Evolutionary conservation across 73 alveolate genomes (phyloP).

Genomic region (Paramecium bursaria): DNA sequence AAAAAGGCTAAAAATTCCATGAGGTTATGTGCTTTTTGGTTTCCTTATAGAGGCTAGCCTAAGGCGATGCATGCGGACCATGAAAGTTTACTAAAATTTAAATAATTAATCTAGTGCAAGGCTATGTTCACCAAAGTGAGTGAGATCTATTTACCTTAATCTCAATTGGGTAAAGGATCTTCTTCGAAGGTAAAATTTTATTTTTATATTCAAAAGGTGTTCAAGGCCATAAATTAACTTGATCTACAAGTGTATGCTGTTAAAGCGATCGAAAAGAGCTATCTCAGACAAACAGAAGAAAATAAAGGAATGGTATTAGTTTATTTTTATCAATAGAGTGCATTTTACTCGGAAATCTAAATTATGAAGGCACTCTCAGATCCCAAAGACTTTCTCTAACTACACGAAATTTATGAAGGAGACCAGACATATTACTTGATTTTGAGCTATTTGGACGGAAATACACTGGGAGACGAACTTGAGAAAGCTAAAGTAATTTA

Average conservation of each 20-base stretch:
- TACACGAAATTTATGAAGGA: conserved; percentile 33
- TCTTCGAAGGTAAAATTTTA: too few species aligned
- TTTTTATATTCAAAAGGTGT: too few species aligned
- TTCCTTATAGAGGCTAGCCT: conserved; percentile 10
- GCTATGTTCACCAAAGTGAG: not conserved
- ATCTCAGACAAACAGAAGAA: not conserved
- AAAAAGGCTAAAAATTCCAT: not conserved
- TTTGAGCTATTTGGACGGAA: conserved; percentile 12
- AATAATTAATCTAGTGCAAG: conserved; percentile 7
- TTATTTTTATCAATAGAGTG: not conserved
- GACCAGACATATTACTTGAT: conserved; percentile 12
- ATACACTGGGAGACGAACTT: conserved; percentile 4
- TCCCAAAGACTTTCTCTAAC: conserved; percentile 3
- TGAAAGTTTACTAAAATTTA: conserved; percentile 14
- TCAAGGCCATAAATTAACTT: not conserved
- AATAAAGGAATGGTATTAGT: not conserved
- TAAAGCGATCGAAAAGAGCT: conserved; percentile 39
- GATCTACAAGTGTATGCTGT: conserved; percentile 22
- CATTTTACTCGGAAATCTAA: conserved; percentile 13
- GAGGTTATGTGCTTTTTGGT: not conserved
- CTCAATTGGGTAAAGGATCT: conserved; percentile 14
- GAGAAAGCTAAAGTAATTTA: conserved; percentile 10
- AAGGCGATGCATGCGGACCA: conserved; percentile 22
- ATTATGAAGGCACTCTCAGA: not conserved
- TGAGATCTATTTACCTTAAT: conserved; percentile 13